Percentiles rank a stretch among this genome's conserved stretches.
phyloP scores from a whole-genome alignment of 805 yeast genomes.

The Pichia nanzhaoensis region DNA sequence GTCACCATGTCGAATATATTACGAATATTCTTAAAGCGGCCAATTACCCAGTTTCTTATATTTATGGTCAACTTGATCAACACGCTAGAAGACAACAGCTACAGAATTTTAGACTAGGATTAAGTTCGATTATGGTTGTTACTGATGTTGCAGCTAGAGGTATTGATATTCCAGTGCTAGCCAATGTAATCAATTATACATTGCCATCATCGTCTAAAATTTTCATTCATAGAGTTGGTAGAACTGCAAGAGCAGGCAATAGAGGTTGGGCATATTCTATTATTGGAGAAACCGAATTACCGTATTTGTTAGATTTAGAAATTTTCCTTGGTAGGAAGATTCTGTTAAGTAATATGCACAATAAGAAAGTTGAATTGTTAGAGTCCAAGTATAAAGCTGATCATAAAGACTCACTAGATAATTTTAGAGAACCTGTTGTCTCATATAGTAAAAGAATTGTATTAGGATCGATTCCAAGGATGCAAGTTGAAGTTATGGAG shows the following conservation, averaged over 20 bases:
- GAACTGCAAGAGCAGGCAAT: constrained; percentile 99
- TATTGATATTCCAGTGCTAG: constrained; percentile 94
- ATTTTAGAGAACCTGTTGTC: constrained; percentile 47
- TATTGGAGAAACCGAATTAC: constrained; percentile 76
- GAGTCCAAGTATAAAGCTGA: constrained; percentile 19
- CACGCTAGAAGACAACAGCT: constrained; percentile 88
- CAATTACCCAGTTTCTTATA: constrained; percentile 81
- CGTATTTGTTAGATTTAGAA: constrained; percentile 86
- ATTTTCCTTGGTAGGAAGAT: constrained; percentile 82
- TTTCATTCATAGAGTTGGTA: constrained; percentile 95
- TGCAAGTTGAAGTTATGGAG: constrained; percentile 57
- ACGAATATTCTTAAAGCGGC: constrained; percentile 60
- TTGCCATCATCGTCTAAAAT: constrained; percentile 90
- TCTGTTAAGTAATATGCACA: constrained; percentile 61
- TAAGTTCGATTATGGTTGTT: constrained; percentile 82
- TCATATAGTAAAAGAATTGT: constrained; percentile 72
- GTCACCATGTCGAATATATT: constrained; percentile 95
- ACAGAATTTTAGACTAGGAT: constrained; percentile 75
- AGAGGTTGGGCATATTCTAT: constrained; percentile 96
- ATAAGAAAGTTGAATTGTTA: constrained; percentile 49
- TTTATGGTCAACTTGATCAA: constrained; percentile 93
- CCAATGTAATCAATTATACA: constrained; percentile 88
- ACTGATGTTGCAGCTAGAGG: constrained; percentile 99
- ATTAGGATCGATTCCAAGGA: constrained; percentile 76
- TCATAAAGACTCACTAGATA: constrained; percentile 2